Base-by-base conservation (phyloP, 495 filamentous ascomycete species). In the Penicillium taxi region DNA sequence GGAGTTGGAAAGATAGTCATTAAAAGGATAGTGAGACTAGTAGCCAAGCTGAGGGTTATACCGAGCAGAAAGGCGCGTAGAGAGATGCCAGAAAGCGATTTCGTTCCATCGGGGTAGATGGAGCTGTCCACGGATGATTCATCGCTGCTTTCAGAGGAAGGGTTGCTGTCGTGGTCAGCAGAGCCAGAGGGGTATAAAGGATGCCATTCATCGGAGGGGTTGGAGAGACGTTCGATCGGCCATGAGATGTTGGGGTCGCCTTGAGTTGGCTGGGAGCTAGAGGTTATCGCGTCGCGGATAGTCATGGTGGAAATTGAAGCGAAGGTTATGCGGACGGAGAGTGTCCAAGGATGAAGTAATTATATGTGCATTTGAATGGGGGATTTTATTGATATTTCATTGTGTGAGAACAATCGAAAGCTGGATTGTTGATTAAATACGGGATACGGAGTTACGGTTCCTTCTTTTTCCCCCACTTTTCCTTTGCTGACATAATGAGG, bases 41-140 rank as follows among this genome's bases (percentile, higher is more conserved):
- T 6, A 35, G 72, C 63, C 7, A 71, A 25, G 26, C 72, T 69
- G 18, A 80, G 56, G 4, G 57, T 54, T 21, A 56, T 51, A 26
- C 79, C 79, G 21, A 82, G 59, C 30, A 68, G 32, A 54, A 81
- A 81, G n/a, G 77, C 73, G 29, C 86, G 86, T 9, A 82, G 51
- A 12, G 87, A 81, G 50, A 96, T 93, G 27, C 81, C 84, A 6
- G 81, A 65, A 26, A 91, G 80, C 9, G 86, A 82, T 46, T 81
- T 84, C 14, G 65, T 54, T 37, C 80, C 75, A 35, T 63, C 54
- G 4, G 80, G 80, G 39, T 68, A 69, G 55, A 50, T 63, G 29
- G 50, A 43, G n/a, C 38, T 9, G 47, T 63, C 55, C 2, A 17
- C n/a, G 18, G 28, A 20, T 23, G 27, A 41, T 39, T 23, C 5